Evolutionary conservation across 2,329 filamentous ascomycete genomes (phyloP).

Genomic region (Penicillium fuscoglaucum): DNA sequence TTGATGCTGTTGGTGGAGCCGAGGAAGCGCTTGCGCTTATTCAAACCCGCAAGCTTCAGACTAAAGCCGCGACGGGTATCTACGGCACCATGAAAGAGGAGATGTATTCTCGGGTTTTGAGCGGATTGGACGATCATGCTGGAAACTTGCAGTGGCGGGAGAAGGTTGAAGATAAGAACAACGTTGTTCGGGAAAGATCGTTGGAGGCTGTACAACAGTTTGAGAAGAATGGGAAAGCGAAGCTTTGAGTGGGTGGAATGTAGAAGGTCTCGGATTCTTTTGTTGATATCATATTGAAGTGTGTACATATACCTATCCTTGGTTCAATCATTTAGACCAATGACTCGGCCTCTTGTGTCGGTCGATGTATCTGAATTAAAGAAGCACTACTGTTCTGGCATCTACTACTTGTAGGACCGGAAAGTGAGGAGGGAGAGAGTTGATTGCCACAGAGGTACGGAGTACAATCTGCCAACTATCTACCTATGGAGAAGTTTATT

Average conservation of each 20-base stretch:
- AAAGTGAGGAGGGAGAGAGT: too few relatives aligned
- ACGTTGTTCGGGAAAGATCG: conserved; percentile 42
- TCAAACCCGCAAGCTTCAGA: conserved; percentile 57
- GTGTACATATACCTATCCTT: neutral
- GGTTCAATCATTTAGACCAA: neutral
- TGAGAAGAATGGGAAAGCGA: conserved; percentile 44
- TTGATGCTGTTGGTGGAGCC: conserved; percentile 66
- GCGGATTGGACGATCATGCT: conserved; percentile 55
- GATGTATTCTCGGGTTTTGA: conserved; percentile 69
- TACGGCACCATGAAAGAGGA: conserved; percentile 73
- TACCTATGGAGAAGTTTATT: too few relatives aligned
- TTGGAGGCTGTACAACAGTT: conserved; percentile 53
- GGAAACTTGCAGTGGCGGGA: conserved; percentile 46
- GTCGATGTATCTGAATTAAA: neutral
- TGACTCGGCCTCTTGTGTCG: neutral
- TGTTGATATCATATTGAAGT: neutral
- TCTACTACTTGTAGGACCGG: too few relatives aligned
- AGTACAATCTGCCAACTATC: too few relatives aligned
- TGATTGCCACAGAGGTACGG: too few relatives aligned
- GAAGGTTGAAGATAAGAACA: conserved; percentile 53
- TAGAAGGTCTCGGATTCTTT: neutral
- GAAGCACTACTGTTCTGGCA: neutral
- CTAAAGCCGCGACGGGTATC: conserved; percentile 64
- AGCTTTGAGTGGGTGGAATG: conserved; percentile 27
- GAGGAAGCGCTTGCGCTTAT: conserved; percentile 65